Conservation (phyloP, 768 basidiomycete genomes). For the Pluteus cervinus region DNA sequence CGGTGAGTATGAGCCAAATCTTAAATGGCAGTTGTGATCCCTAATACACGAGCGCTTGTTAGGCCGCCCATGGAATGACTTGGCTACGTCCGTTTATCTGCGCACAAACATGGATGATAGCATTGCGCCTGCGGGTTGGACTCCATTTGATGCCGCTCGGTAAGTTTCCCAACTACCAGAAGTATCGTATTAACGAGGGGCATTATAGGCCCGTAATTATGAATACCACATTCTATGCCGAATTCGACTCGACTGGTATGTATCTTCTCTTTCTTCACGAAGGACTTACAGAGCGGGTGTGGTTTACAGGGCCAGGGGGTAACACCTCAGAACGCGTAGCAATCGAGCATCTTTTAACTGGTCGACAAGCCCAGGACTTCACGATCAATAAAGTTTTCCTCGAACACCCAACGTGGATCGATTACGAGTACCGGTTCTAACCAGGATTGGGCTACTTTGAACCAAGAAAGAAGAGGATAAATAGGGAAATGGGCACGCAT, state of each 20-base stretch:
- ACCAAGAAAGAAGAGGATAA: too few species aligned
- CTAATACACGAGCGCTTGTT: neutral
- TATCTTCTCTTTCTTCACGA: neutral
- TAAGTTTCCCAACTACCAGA: slow-evolving; percentile 11
- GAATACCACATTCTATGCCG: slow-evolving; percentile 53
- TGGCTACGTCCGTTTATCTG: slow-evolving; percentile 48
- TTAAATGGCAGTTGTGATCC: neutral
- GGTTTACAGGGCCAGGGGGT: slow-evolving; percentile 48
- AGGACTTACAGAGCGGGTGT: too few species aligned
- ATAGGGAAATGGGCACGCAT: too few species aligned
- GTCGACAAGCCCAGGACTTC: slow-evolving; percentile 32
- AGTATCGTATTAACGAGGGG: neutral
- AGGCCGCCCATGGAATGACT: slow-evolving; percentile 59
- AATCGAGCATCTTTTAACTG: slow-evolving; percentile 41
- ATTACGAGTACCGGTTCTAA: slow-evolving; percentile 39
- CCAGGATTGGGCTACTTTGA: neutral
- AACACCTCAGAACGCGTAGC: slow-evolving; percentile 35
- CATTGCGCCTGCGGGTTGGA: slow-evolving; percentile 46
- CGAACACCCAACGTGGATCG: slow-evolving; percentile 49
- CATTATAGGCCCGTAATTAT: slow-evolving; percentile 35
- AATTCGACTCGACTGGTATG: slow-evolving; percentile 47
- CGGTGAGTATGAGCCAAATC: slow-evolving; percentile 22
- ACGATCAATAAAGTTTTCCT: slow-evolving; percentile 46
- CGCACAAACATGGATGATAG: slow-evolving; percentile 54
- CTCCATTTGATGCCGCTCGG: slow-evolving; percentile 38